These are phyloP conservation scores for Pseudopyricularia cyperi DNA, from an alignment of 2,329 filamentous ascomycete species.

Conservation along the genomic window DNA sequence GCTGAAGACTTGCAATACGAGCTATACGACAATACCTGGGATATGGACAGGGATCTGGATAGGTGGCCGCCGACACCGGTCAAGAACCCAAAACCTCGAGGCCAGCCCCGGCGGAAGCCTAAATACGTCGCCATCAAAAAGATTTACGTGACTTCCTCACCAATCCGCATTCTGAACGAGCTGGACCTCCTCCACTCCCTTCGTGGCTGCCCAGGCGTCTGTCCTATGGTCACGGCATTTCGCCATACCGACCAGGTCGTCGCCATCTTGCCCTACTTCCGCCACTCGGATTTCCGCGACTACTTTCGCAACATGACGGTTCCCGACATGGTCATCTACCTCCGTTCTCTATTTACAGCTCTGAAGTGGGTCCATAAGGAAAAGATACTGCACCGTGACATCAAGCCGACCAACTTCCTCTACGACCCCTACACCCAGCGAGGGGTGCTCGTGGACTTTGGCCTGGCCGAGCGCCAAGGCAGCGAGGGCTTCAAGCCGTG, in stretches of 20 bases:
- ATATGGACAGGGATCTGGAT: conserved; percentile 52
- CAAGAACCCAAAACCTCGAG: conserved; percentile 14
- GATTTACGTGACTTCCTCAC: conserved; percentile 97
- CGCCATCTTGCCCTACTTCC: conserved; percentile 88
- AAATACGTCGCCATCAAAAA: conserved; percentile 97
- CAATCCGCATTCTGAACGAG: conserved; percentile 87
- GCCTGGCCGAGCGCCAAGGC: conserved; percentile 77
- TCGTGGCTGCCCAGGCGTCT: conserved; percentile 70
- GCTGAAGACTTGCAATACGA: conserved; percentile 86
- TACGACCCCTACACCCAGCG: conserved; percentile 71
- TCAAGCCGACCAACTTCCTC: conserved; percentile 95
- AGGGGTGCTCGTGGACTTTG: conserved; percentile 96
- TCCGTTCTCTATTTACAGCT: conserved; percentile 76
- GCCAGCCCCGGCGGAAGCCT: conserved; percentile 32
- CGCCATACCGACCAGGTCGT: conserved; percentile 88
- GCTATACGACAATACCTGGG: conserved; percentile 76
- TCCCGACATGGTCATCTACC: conserved; percentile 77
- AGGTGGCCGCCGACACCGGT: conserved; percentile 34
- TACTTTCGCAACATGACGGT: conserved; percentile 89
- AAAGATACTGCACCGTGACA: conserved; percentile 83
- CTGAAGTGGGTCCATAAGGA: conserved; percentile 71
- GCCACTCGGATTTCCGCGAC: conserved; percentile 84
- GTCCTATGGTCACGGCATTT: conserved; percentile 94
- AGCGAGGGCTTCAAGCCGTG: conserved; percentile 58
- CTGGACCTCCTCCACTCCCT: conserved; percentile 86